These are phyloP conservation scores for Ceriops tagal DNA, from an alignment of 345 rosid genomes.

Conservation along the genomic window DNA sequence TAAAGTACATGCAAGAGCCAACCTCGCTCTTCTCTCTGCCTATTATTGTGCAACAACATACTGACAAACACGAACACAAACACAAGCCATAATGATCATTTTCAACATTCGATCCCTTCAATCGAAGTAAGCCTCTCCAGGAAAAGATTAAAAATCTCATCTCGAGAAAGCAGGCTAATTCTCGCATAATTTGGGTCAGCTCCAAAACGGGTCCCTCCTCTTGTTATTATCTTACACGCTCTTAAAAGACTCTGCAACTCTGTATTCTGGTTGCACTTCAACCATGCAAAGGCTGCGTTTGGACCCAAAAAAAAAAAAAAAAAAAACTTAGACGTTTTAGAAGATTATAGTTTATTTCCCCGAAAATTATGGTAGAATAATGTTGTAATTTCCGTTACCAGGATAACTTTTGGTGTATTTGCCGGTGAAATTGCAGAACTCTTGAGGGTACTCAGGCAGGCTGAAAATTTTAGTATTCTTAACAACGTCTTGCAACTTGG, in stretches of 20 bases:
- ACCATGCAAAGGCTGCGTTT: constrained; percentile 73
- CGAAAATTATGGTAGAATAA: not conserved
- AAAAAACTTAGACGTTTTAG: too few relatives aligned
- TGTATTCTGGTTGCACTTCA: constrained; percentile 51
- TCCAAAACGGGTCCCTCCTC: constrained; percentile 64
- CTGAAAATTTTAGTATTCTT: constrained; percentile 38
- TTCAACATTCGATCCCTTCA: constrained; percentile 3
- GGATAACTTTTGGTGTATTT: constrained; percentile 40
- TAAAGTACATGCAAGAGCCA: not conserved
- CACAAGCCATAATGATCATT: not conserved
- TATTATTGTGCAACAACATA: too few relatives aligned
- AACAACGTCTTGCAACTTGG: constrained; percentile 48
- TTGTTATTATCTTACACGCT: constrained; percentile 44
- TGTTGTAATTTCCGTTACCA: constrained; percentile 35
- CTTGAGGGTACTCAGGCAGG: constrained; percentile 50
- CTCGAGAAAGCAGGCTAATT: constrained; percentile 67
- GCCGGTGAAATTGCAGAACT: constrained; percentile 56
- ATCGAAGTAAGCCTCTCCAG: constrained; percentile 60
- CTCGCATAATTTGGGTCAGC: constrained; percentile 42
- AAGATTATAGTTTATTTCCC: too few relatives aligned
- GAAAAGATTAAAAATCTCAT: constrained; percentile 50
- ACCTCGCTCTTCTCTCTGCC: not conserved
- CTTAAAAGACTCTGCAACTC: constrained; percentile 46
- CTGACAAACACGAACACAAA: too few relatives aligned
- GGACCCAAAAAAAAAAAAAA: not conserved